Base-by-base conservation (phyloP, 2,329 filamentous ascomycete genomes). In the Zalaria obscura region DNA sequence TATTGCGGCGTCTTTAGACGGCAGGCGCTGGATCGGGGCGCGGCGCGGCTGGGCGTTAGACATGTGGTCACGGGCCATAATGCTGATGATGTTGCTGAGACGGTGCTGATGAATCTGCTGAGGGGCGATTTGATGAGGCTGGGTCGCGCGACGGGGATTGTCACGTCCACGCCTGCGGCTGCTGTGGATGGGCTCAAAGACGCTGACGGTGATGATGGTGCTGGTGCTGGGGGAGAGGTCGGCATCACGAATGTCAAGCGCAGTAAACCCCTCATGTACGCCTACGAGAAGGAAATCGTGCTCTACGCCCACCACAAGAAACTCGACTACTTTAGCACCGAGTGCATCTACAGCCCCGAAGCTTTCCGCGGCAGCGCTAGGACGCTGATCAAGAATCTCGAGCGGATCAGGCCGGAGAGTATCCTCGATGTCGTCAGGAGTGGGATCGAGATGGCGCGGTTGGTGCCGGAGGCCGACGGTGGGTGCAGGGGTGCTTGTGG, bases 211-310 rank as follows among this genome's bases (percentile, higher is more conserved):
- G 43, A 41, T 5, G 40, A 37, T 18, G 45, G 38, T 5, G 41
- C 47, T 8, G 42, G 35, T 5, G 40, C 40, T 18, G 44, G 47
- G 8, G 51, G 47, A 6, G 47, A 51, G 37, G 43, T 45, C n/a
- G 37, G 38, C 8, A 52, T 56, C n/a, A 87, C 83, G 45, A 86
- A 93, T 46, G 89, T 95, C 50, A 93, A 93, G 67, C 76, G 91
- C 49, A 93, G 85, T 64, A 98, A 98, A 64, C 91, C 91, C 9
- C 71, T 98, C 36, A 96, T 98, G 61, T 98, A 96, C 59, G 88
- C 89, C 1, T 98, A 96, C 57, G 91, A 98, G 59, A 98, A 98
- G 65, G 91, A 98, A 59, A 98, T 98, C 50, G 91, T 98, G 11
- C 71, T 98, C 4, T 98, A 98, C 58, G 91, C 91, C 4, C 85